Conservation (phyloP, 345 rosid genomes). For the Ceriops decandra region DNA sequence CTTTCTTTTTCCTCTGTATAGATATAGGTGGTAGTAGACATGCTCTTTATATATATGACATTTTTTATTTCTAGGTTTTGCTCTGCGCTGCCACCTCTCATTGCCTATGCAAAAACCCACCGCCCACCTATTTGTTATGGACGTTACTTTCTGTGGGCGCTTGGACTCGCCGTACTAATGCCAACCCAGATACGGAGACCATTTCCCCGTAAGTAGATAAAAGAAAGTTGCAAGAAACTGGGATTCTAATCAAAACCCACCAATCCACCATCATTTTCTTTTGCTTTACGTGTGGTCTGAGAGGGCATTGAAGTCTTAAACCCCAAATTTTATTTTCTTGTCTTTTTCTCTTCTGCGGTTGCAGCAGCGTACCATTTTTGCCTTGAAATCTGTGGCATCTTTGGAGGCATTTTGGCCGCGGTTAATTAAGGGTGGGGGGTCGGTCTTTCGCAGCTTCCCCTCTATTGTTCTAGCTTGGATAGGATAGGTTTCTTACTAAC, state of each 20-base stretch:
- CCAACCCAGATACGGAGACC: not conserved
- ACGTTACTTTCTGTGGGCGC: conserved; percentile 16
- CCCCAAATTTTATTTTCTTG: conserved; percentile 12
- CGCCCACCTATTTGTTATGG: not conserved
- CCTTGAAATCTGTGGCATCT: conserved; percentile 30
- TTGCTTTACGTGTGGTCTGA: not conserved
- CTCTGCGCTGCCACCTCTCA: conserved; percentile 16
- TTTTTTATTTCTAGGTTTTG: conserved; percentile 13
- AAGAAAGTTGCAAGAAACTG: conserved; percentile 3
- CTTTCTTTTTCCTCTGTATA: not conserved
- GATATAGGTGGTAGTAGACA: conserved; percentile 16
- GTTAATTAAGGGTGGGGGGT: not conserved
- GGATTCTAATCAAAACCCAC: conserved; percentile 15
- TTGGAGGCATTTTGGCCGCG: conserved; percentile 22
- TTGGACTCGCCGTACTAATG: not conserved
- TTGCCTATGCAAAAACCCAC: conserved; percentile 1
- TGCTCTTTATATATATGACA: conserved; percentile 9
- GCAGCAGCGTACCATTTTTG: conserved; percentile 25
- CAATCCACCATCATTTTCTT: conserved; percentile 14
- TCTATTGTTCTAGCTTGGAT: conserved; percentile 15
- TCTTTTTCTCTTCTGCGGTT: conserved; percentile 22
- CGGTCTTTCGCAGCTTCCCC: conserved; percentile 19
- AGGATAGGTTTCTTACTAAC: conserved; percentile 3
- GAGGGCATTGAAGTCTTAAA: not conserved
- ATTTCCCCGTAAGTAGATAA: conserved; percentile 2